phyloP scores from a whole-genome alignment of 2,329 filamentous ascomycete species.

The Magnaporthiopsis rhizophila region DNA sequence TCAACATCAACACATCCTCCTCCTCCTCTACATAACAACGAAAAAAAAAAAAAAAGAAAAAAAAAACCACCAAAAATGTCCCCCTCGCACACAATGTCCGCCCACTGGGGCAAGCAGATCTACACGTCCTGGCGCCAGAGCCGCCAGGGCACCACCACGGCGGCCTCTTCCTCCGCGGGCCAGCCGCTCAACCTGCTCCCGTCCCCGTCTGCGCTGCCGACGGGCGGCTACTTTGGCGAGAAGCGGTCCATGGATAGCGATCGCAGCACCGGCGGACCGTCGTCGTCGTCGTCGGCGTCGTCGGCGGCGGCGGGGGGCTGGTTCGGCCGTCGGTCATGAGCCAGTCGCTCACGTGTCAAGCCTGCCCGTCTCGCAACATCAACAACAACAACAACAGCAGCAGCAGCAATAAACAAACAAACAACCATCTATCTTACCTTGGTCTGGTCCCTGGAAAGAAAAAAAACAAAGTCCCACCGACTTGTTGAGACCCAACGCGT shows the following conservation, averaged over 20 bases:
- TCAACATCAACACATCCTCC: too few relatives aligned
- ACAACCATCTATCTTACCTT: too few relatives aligned
- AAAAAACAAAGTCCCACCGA: too few relatives aligned
- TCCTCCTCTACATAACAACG: neutral
- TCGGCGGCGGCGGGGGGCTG: slow-evolving; percentile 12
- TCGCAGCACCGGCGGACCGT: slow-evolving; percentile 25
- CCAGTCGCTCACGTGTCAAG: too few relatives aligned
- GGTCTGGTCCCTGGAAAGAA: too few relatives aligned
- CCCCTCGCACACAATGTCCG: slow-evolving; percentile 53
- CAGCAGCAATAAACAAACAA: too few relatives aligned
- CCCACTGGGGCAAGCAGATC: slow-evolving; percentile 53
- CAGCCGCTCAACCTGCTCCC: slow-evolving; percentile 15
- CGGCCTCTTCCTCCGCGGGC: neutral
- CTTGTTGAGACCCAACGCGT: too few relatives aligned
- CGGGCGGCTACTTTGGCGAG: slow-evolving; percentile 24
- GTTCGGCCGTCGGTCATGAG: slow-evolving; percentile 11
- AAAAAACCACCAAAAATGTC: slow-evolving; percentile 32
- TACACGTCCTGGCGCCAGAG: slow-evolving; percentile 50
- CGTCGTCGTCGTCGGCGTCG: slow-evolving; percentile 11
- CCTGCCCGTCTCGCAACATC: too few relatives aligned
- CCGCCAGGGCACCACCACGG: slow-evolving; percentile 25
- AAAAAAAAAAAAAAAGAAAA: neutral
- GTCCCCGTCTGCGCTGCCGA: slow-evolving; percentile 18
- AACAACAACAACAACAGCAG: too few relatives aligned
- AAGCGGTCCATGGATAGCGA: slow-evolving; percentile 42